Conservation (phyloP, 495 filamentous ascomycete species). For the Aspergillus nanangensis region DNA sequence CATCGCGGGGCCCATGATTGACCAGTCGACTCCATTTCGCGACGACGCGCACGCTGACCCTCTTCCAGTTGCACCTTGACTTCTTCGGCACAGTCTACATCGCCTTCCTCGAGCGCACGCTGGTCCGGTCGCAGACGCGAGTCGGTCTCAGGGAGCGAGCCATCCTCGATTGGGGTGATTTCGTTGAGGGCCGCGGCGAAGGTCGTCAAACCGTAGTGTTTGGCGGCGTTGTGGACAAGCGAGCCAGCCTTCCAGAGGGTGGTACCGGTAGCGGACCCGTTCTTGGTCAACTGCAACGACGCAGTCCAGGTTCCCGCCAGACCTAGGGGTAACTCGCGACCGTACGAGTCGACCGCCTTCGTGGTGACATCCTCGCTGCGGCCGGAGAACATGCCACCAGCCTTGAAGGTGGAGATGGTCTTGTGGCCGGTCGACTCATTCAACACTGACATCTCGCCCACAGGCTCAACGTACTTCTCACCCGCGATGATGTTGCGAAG, state of each 20-base stretch:
- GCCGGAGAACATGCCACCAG: constrained; percentile 93
- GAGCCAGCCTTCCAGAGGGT: constrained; percentile 75
- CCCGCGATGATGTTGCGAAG: constrained; percentile 95
- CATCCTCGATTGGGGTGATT: constrained; percentile 72
- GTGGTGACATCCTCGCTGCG: constrained; percentile 85
- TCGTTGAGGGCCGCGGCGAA: constrained; percentile 90
- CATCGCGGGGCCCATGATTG: constrained; percentile 70
- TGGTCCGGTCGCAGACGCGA: constrained; percentile 86
- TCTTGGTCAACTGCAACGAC: constrained; percentile 57
- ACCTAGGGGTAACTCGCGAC: constrained; percentile 54
- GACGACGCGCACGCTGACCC: constrained; percentile 69
- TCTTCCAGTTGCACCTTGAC: constrained; percentile 83
- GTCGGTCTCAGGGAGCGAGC: constrained; percentile 73
- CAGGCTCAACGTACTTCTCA: constrained; percentile 96
- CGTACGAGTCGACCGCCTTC: constrained; percentile 61
- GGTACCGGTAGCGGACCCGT: constrained; percentile 47
- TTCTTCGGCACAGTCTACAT: constrained; percentile 78
- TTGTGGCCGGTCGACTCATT: constrained; percentile 80
- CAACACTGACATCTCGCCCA: constrained; percentile 75
- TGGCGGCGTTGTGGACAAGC: constrained; percentile 68
- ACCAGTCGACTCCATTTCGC: constrained; percentile 68
- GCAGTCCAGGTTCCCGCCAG: constrained; percentile 82
- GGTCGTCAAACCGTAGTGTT: constrained; percentile 78
- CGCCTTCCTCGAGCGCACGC: constrained; percentile 75
- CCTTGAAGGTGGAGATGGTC: constrained; percentile 79